Base-by-base conservation (phyloP, 257 asterid genomes). In the Dorcoceras hygrometricum region DNA sequence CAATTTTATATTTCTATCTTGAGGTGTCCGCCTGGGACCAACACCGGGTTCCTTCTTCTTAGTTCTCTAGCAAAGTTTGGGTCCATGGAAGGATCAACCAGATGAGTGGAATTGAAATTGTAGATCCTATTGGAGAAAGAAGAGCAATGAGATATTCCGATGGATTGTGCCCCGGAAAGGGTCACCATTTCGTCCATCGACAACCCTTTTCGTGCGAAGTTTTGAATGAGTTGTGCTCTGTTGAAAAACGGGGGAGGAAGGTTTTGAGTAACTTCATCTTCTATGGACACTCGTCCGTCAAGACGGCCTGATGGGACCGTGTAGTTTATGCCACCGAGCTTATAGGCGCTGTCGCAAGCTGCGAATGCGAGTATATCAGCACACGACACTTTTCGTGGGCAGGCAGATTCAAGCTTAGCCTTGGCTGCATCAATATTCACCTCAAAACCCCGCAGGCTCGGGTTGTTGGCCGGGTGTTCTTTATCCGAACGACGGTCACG, bases 101-200 rank as follows among this genome's bases (percentile, higher is more conserved):
- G 19, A 0, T 65, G 61, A 20, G 77, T 74, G 3, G 77, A 26
- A 27, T 57, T 82, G 68, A 75, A 77, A 3, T 50, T 27, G 59
- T 56, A 76, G 8, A 81, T 48, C 16, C 84, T 62, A 20, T 23
- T 32, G 0, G 78, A 48, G 55, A 79, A 74, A 0, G 78, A 32
- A 20, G 83, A 72, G 54, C 85, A 82, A 23, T 69, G 67, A 1
- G 85, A 16, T 4, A 68, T 22, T 11, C 87, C 85, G 20, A 82
- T 65, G 23, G 85, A 79, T 55, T 82, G 85, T n/a, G 87, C 85
- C 8, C 87, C 85, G 0, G 85, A 82, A 20, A 82, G 87, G 0
- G 81, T 78, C 18, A 82, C 83, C 84, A 82, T 72, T 1, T 77
- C 85, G 23, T 79, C 77, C 0, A 34, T 4, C 6, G 81, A 66